Percentiles rank a stretch among this genome's conserved stretches.
These are phyloP conservation scores for Trichomonascaceae sp. DNA, from an alignment of 1,139 yeast species.

Conservation along the genomic window DNA sequence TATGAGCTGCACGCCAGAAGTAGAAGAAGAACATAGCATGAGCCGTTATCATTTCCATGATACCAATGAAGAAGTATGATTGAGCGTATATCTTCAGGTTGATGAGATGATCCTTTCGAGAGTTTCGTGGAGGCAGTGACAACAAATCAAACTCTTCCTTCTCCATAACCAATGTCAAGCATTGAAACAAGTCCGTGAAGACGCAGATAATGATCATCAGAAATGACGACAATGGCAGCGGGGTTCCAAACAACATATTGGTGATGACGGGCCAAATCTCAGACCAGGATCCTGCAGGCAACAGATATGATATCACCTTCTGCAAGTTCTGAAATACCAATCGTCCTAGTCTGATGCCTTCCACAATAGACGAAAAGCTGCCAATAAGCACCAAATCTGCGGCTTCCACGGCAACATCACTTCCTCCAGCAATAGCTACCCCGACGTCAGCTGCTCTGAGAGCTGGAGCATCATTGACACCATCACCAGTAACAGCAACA, in stretches of 20 bases:
- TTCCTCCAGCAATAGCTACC: constrained; percentile 45
- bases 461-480: constrained; percentile 50
- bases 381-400: constrained; percentile 44
- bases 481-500: constrained; percentile 51
- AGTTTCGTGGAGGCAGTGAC: constrained; percentile 40
- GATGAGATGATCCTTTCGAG: constrained; percentile 42
- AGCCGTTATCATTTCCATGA: constrained; percentile 40
- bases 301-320: constrained; percentile 45
- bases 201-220: constrained; percentile 46
- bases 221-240: constrained; percentile 47
- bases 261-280: constrained; percentile 50
- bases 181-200: constrained; percentile 44
- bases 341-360: constrained; percentile 38
- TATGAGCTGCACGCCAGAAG: constrained; percentile 36
- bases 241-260: constrained; percentile 46
- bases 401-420: constrained; percentile 56
- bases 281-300: constrained; percentile 51
- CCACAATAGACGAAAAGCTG: constrained; percentile 41
- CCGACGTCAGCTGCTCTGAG: constrained; percentile 49
- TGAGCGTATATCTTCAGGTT: constrained; percentile 40
- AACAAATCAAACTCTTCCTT: constrained; percentile 42
- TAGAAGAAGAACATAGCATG: constrained; percentile 41
- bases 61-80: constrained; percentile 43
- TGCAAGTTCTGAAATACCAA: constrained; percentile 48
- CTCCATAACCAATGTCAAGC: constrained; percentile 44